Percentiles rank a stretch among this genome's conserved stretches.
These are phyloP conservation scores for Colletotrichum tropicale DNA, from an alignment of 2,329 filamentous ascomycete species.

Conservation along the genomic window DNA sequence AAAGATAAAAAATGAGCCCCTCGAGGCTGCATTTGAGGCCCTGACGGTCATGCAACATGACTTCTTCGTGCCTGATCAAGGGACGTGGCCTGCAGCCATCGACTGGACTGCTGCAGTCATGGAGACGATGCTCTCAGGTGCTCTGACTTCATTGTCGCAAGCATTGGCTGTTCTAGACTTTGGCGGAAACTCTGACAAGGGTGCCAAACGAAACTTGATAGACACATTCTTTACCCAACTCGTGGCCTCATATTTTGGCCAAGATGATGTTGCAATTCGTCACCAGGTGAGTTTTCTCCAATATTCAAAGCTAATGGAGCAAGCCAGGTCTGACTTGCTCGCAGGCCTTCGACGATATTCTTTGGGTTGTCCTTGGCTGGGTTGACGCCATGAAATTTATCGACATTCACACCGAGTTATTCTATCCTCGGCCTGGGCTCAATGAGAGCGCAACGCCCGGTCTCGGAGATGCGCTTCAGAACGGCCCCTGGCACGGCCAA, in stretches of 20 bases:
- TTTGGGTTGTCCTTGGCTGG: conserved; percentile 95
- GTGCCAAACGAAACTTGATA: conserved; percentile 76
- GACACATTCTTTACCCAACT: conserved; percentile 82
- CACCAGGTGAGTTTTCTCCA: conserved; percentile 47
- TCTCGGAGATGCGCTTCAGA: conserved; percentile 36
- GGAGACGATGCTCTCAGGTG: conserved; percentile 78
- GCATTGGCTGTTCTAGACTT: conserved; percentile 48
- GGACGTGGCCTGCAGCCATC: conserved; percentile 84
- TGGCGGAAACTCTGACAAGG: conserved; percentile 42
- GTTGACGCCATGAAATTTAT: conserved; percentile 82
- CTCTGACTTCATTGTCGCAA: conserved; percentile 72
- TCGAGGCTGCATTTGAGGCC: conserved; percentile 63
- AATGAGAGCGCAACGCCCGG: conserved; percentile 25
- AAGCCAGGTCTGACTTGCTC: background rate
- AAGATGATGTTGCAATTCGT: conserved; percentile 77
- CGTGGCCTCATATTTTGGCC: conserved; percentile 82
- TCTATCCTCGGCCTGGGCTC: conserved; percentile 49
- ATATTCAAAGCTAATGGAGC: background rate
- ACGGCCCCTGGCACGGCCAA: conserved; percentile 73
- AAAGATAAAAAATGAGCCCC: conserved; percentile 26
- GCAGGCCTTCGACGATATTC: conserved; percentile 90
- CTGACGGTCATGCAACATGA: conserved; percentile 76
- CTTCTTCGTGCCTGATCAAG: conserved; percentile 79
- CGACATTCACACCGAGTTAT: conserved; percentile 66
- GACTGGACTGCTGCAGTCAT: conserved; percentile 94